Evolutionary conservation across 176 grass and related monocot genomes (phyloP).

Genomic region (Rhynchospora breviuscula): DNA sequence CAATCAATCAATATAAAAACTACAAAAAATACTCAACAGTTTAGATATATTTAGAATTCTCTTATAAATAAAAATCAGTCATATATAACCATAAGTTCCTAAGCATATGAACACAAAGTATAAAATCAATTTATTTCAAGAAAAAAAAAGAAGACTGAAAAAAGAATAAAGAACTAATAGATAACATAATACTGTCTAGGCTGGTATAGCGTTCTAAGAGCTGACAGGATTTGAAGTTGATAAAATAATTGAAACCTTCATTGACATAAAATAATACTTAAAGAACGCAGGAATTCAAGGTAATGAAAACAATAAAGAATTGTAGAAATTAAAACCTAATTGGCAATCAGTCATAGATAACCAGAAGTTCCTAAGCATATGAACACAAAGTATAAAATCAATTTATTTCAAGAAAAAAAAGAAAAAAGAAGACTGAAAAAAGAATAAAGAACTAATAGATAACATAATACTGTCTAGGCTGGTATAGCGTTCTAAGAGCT

Average conservation of each 20-base stretch:
- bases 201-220: background rate
- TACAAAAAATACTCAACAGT: background rate
- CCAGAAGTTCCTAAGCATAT: background rate
- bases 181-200: background rate
- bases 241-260: too few species aligned
- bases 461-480: background rate
- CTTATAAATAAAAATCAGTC: background rate
- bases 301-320: background rate
- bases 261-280: too few species aligned
- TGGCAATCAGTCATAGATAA: background rate
- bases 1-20: conserved; percentile 13
- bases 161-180: background rate
- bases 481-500: background rate
- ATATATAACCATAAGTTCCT: background rate
- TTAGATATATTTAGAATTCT: background rate
- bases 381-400: background rate
- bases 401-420: background rate
- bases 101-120: background rate
- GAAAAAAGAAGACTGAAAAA: background rate
- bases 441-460: background rate
- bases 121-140: background rate
- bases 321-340: background rate
- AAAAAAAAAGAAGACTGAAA: background rate
- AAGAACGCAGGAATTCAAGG: too few species aligned
- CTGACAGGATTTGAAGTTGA: too few species aligned